Conservation (phyloP, 2,329 filamentous ascomycete species). For the Hymenoscyphus albidus region DNA sequence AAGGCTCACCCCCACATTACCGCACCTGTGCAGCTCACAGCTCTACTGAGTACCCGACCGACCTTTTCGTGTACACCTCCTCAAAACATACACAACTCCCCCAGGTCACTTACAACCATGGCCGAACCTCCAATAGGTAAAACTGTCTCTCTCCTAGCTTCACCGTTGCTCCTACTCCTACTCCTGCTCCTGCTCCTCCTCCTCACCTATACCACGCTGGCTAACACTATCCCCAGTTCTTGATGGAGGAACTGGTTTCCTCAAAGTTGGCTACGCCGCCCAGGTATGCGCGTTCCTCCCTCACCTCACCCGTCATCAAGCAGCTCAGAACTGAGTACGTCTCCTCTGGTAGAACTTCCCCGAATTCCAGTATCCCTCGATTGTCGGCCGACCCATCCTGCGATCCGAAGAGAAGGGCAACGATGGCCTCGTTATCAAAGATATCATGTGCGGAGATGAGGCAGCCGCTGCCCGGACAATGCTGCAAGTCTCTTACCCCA, state of each 20-base stretch:
- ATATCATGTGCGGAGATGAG: constrained; percentile 99
- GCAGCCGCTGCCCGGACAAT: constrained; percentile 92
- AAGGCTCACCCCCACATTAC: constrained; percentile 1
- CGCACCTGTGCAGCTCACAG: too few species aligned
- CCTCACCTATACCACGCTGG: neutral
- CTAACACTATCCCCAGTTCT: constrained; percentile 61
- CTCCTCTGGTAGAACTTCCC: constrained; percentile 75
- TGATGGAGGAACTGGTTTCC: constrained; percentile 98
- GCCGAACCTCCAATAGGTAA: constrained; percentile 38
- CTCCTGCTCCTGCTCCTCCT: too few species aligned
- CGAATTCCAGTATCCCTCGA: constrained; percentile 96
- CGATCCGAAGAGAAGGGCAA: constrained; percentile 80
- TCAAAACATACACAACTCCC: neutral
- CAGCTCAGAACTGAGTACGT: constrained; percentile 8
- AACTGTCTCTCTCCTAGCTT: neutral
- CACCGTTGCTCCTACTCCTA: neutral
- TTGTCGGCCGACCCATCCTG: constrained; percentile 95
- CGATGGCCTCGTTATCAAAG: constrained; percentile 76
- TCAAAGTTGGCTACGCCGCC: constrained; percentile 98
- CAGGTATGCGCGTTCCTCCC: constrained; percentile 51
- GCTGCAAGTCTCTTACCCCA: constrained; percentile 98
- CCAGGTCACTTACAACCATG: constrained; percentile 26
- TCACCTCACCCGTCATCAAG: neutral
- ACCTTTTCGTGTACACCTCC: neutral
- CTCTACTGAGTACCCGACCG: too few species aligned